Evolutionary conservation across 495 filamentous ascomycete species (phyloP), one percentile per base, ranked within the genome.

Genomic region (Lasiosphaeris hirsuta): DNA sequence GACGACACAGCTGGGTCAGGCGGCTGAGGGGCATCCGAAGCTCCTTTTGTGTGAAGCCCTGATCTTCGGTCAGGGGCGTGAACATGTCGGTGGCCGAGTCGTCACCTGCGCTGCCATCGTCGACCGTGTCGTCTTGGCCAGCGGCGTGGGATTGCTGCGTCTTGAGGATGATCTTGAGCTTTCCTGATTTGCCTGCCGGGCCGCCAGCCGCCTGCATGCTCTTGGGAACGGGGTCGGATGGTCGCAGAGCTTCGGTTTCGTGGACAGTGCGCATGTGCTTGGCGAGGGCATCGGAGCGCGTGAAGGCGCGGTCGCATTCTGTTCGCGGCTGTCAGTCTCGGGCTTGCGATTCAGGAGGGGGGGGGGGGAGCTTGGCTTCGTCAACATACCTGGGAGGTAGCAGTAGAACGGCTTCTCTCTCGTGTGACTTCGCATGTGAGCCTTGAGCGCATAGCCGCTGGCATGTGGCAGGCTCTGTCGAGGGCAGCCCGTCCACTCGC

Each of bases 251-350:
- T 72, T 97, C 95, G 38, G 92, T 96, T 72, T 98, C 95, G 73
- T 98, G 94, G 33, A 98, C 94, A 34, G 94, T 97, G 68, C 94
- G 88, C 90, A 97, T 96, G 70, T 98, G 94, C 69, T 98, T 98
- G 6, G 94, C 91, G 0, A 98, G 84, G 17, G 94, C 94, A 69
- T 98, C 94, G 33, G 94, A 97, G 55, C 94, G 86, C 8, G 94
- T 98, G 67, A 98, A 98, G 52, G 92, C 90, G 64, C 93, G 90
- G 68, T 98, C 95, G 73, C 94, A 98, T 82, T 98, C 94, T 96
- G 63, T 30, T 42, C 3, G 15, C 17, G 33, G 1, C 10, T 37
- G 57, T 53, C 19, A 59, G 50, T 17, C 23, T 19, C 18, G 17
- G 4, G 17, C n/a, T 15, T 7, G 17, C 14, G 9, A 17, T 13